Percentiles rank a stretch among this genome's conserved stretches.
These are phyloP conservation scores for Malassezia japonica DNA, from an alignment of 1,284 basidiomycete species.

Conservation along the genomic window DNA sequence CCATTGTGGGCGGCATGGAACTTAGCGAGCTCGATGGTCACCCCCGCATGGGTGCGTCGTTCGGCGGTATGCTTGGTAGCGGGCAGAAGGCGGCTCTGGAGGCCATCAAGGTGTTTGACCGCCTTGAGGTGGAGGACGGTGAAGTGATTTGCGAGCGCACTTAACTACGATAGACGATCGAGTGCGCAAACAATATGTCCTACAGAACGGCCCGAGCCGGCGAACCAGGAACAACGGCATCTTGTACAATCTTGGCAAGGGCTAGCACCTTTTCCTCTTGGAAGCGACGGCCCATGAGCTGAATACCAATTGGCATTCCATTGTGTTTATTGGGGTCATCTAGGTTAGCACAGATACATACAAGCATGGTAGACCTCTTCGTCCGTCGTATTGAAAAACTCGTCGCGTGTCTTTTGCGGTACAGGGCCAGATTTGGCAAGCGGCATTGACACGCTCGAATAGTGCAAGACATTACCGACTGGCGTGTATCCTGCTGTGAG, in stretches of 20 bases:
- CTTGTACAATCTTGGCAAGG: not conserved
- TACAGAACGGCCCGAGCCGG: too few relatives aligned
- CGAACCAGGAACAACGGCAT: not conserved
- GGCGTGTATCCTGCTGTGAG: constrained; percentile 4
- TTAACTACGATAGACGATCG: too few relatives aligned
- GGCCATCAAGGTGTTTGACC: constrained; percentile 59
- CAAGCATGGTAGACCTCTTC: not conserved
- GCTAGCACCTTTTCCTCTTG: constrained; percentile 8
- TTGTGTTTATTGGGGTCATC: not conserved
- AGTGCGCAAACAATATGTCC: not conserved
- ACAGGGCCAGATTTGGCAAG: not conserved
- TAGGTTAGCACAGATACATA: not conserved
- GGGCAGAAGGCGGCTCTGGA: constrained; percentile 69
- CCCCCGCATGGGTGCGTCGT: constrained; percentile 56
- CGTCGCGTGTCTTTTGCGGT: not conserved
- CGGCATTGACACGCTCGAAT: not conserved
- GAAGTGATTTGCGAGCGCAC: constrained; percentile 50
- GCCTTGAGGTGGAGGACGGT: constrained; percentile 58
- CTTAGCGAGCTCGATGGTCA: constrained; percentile 71
- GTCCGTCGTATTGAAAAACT: not conserved
- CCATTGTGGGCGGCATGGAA: constrained; percentile 69
- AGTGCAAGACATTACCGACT: constrained; percentile 1
- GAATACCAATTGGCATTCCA: constrained; percentile 7
- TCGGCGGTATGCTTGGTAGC: constrained; percentile 70
- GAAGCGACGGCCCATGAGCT: constrained; percentile 1